Evolutionary conservation across 164 flowering plant genomes (phyloP), one percentile per base, ranked within the genome.

Genomic region (Dillenia suffruticosa): DNA sequence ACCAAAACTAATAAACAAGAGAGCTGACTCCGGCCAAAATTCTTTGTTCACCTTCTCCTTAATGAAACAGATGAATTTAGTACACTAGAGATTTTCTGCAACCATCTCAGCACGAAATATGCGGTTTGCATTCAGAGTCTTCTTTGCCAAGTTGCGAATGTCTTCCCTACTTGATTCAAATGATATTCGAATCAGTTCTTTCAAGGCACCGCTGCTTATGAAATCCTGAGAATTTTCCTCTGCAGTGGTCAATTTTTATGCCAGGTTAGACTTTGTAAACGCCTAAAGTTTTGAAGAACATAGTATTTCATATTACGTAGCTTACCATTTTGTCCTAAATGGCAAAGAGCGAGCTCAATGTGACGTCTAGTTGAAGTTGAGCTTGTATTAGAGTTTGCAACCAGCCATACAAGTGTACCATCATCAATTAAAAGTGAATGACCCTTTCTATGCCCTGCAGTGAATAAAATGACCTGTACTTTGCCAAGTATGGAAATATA

Each of bases 331-430:
- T 92, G 98, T 44, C 93, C 96, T 63, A 90, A 76, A 77, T 90
- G 98, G 68, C 98, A 92, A 52, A 92, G 75, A 32, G 98, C 90
- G 64, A 90, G 91, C 74, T 92, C 98, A 45, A 92, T 74, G 72
- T 90, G 98, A 63, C 98, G 95, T 51, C 82, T 58, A 12, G 82
- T 81, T 65, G 96, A 79, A 62, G 83, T 55, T 9, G 85, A 71
- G 59, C 71, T n/a, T 22, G 54, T 72, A 47, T 69, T 70, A 54
- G 76, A 73, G 73, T 88, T 86, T 57, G 79, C 66, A 61, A 86
- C 70, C 78, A 92, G 69, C 98, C 98, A 92, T 57, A 71, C 16
- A 47, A 92, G 80, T 8, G 74, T 85, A 65, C 83, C 89, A 62
- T 90, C 94, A 58, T 86, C 93, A 47, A 90, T 65, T 46, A 92